Evolutionary conservation across 805 yeast species (phyloP).

Genomic region (Starmerella bombi): DNA sequence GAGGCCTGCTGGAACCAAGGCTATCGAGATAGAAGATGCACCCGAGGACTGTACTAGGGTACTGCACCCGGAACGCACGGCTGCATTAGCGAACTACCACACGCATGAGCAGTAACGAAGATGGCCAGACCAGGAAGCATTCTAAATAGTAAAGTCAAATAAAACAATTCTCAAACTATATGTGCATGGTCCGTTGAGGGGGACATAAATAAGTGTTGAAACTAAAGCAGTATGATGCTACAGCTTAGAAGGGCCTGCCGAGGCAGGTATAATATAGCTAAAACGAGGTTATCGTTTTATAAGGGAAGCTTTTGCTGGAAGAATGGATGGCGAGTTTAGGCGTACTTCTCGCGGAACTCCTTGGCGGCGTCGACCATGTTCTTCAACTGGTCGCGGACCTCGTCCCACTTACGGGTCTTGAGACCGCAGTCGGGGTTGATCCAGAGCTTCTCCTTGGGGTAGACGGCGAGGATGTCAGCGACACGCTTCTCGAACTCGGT

Average conservation of each 20-base stretch:
- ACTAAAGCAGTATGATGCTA: slow-evolving; percentile 7
- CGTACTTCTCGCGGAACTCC: slow-evolving; percentile 61
- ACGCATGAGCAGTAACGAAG: no score
- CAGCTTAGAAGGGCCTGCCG: neutral
- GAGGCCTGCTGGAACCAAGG: no score
- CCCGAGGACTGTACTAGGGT: no score
- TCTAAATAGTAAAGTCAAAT: neutral
- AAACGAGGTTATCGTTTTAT: neutral
- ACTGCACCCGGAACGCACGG: no score
- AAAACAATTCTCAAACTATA: slow-evolving; percentile 9
- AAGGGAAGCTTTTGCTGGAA: neutral
- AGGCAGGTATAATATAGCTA: neutral
- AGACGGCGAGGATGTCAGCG: slow-evolving; percentile 84
- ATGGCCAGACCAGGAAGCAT: no score
- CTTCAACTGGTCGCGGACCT: slow-evolving; percentile 85
- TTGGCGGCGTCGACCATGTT: slow-evolving; percentile 99
- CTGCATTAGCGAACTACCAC: no score
- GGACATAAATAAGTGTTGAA: slow-evolving; percentile 22
- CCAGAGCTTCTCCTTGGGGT: slow-evolving; percentile 98
- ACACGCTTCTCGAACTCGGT: slow-evolving; percentile 92
- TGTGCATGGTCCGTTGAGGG: slow-evolving; percentile 23
- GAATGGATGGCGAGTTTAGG: slow-evolving; percentile 12
- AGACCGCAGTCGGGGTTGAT: slow-evolving; percentile 99
- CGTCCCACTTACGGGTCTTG: slow-evolving; percentile 99
- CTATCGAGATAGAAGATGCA: no score